phyloP scores from a whole-genome alignment of 1,284 basidiomycete genomes.

The Caloboletus firmus region DNA sequence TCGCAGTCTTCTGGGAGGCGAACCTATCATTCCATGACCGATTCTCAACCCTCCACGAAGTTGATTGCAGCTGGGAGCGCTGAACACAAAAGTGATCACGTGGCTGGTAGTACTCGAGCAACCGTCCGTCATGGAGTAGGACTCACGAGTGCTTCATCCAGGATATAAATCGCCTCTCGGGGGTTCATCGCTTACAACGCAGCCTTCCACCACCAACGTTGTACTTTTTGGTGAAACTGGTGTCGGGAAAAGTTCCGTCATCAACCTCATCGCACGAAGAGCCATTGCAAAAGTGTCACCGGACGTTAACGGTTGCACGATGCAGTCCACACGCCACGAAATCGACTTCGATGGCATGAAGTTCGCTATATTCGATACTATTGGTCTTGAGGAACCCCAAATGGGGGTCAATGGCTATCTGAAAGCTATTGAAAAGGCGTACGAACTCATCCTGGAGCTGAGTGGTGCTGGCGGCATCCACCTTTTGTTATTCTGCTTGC shows the following conservation, averaged over 20 bases:
- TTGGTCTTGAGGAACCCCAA: slow-evolving; percentile 43
- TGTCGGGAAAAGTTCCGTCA: slow-evolving; percentile 37
- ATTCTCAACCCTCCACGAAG: slow-evolving; percentile 3
- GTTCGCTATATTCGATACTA: slow-evolving; percentile 40
- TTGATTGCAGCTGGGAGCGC: background rate
- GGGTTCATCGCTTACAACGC: background rate
- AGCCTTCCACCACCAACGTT: slow-evolving; percentile 20
- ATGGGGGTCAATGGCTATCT: slow-evolving; percentile 29
- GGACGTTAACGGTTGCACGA: slow-evolving; percentile 32
- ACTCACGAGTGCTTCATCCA: slow-evolving; percentile 13
- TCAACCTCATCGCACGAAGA: slow-evolving; percentile 34
- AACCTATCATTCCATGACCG: background rate
- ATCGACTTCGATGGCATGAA: slow-evolving; percentile 22
- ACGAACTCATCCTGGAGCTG: slow-evolving; percentile 36
- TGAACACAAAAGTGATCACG: background rate
- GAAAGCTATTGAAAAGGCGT: slow-evolving; percentile 38
- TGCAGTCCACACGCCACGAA: slow-evolving; percentile 27
- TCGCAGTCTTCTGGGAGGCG: background rate
- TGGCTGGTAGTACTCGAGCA: slow-evolving; percentile 14
- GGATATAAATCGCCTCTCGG: background rate
- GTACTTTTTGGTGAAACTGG: slow-evolving; percentile 37
- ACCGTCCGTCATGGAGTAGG: background rate
- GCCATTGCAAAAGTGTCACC: slow-evolving; percentile 31
- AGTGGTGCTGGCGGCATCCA: slow-evolving; percentile 34
- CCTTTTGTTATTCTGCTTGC: slow-evolving; percentile 43